These are phyloP conservation scores for Moricandia moricandioides DNA, from an alignment of 345 rosid species.

Conservation along the genomic window DNA sequence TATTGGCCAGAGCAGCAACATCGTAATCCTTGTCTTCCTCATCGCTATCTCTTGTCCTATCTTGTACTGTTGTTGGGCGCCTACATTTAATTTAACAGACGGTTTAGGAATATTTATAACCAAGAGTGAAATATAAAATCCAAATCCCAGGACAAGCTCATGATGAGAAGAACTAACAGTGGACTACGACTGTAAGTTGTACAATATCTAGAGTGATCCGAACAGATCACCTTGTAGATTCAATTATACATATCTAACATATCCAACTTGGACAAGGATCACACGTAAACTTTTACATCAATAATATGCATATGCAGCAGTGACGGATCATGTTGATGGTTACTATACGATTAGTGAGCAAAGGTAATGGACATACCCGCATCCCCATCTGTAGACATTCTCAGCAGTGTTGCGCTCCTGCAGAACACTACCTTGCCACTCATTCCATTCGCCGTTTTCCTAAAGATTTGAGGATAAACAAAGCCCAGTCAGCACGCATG, in stretches of 20 bases:
- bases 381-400: slow-evolving; percentile 94
- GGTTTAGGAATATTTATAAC: slow-evolving; percentile 23
- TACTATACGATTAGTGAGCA: slow-evolving; percentile 6
- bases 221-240: not conserved
- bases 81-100: slow-evolving; percentile 45
- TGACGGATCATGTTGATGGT: slow-evolving; percentile 1
- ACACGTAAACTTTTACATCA: slow-evolving; percentile 5
- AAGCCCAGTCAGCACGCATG: slow-evolving; percentile 22
- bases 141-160: slow-evolving; percentile 7
- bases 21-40: slow-evolving; percentile 96
- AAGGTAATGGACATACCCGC: slow-evolving; percentile 60
- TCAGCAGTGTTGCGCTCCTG: slow-evolving; percentile 89
- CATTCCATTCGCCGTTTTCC: slow-evolving; percentile 86
- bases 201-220: not conserved
- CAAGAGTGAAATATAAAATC: slow-evolving; percentile 6
- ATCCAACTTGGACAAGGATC: slow-evolving; percentile 1
- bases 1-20: slow-evolving; percentile 93
- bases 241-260: not conserved
- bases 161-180: not conserved
- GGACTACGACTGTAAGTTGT: not conserved
- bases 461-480: slow-evolving; percentile 33
- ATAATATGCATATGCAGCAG: not conserved
- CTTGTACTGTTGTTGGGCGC: slow-evolving; percentile 95
- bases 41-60: slow-evolving; percentile 93
- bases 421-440: slow-evolving; percentile 77